These are phyloP conservation scores for Cicer chorassanicum DNA, from an alignment of 306 rosid species.

Conservation along the genomic window DNA sequence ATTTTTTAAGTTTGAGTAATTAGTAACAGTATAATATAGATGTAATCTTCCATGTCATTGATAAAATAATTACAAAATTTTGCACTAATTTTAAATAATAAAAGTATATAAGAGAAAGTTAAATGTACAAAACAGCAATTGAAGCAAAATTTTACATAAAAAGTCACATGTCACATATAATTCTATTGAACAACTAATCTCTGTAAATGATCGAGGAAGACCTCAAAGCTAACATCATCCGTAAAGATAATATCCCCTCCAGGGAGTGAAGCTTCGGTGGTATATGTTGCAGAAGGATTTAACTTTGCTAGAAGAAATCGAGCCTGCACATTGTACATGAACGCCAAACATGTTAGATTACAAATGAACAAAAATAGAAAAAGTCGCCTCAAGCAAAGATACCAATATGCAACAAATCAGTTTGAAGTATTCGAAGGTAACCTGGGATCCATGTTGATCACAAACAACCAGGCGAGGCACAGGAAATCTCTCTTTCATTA, in stretches of 20 bases:
- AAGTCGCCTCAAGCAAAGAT: background rate
- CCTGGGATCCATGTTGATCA: conserved; percentile 99
- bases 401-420: background rate
- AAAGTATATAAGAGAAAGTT: conserved; percentile 13
- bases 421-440: conserved; percentile 34
- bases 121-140: conserved; percentile 44
- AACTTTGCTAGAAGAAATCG: conserved; percentile 90
- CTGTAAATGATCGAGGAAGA: conserved; percentile 93
- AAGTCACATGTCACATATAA: conserved; percentile 10
- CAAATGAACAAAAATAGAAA: background rate
- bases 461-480: conserved; percentile 95
- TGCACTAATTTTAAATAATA: conserved; percentile 40
- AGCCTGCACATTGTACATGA: conserved; percentile 60
- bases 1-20: background rate
- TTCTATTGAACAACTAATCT: conserved; percentile 90
- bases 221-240: conserved; percentile 94
- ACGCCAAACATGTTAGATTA: conserved; percentile 6
- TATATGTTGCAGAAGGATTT: conserved; percentile 91
- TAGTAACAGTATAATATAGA: background rate
- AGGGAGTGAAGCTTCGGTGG: conserved; percentile 66
- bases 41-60: background rate
- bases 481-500: conserved; percentile 90
- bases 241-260: conserved; percentile 95
- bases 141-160: conserved; percentile 39
- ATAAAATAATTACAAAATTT: conserved; percentile 47